phyloP scores from a whole-genome alignment of 805 yeast genomes.

The Wickerhamomyces sydowiorum region DNA sequence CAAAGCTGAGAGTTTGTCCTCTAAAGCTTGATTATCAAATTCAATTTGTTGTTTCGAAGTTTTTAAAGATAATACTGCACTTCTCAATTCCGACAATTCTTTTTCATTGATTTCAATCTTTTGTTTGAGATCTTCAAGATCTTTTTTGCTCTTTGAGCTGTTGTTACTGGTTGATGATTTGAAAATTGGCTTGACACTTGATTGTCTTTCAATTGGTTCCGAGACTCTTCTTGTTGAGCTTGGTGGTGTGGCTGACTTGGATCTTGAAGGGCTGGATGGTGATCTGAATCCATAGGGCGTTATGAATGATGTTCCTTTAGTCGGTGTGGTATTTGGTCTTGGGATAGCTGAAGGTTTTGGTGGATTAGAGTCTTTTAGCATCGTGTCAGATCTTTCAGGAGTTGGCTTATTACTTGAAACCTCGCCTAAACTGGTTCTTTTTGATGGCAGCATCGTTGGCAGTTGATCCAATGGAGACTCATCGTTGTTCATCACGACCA shows the following conservation, averaged over 20 bases:
- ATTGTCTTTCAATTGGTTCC: too few species aligned
- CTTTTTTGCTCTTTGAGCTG: too few species aligned
- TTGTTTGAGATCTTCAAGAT: constrained; percentile 8
- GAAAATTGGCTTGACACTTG: too few species aligned
- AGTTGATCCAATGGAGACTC: background rate
- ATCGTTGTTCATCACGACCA: background rate
- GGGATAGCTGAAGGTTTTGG: constrained; percentile 15
- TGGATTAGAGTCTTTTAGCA: background rate
- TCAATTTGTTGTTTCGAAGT: constrained; percentile 34
- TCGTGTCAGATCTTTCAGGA: background rate
- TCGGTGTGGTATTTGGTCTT: constrained; percentile 17
- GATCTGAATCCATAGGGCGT: constrained; percentile 8
- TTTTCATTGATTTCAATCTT: constrained; percentile 11
- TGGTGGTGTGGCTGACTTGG: background rate
- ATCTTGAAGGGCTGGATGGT: constrained; percentile 3
- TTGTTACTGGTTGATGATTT: too few species aligned
- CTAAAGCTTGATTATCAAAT: constrained; percentile 27
- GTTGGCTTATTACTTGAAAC: background rate
- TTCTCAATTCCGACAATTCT: constrained; percentile 16
- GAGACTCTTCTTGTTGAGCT: background rate
- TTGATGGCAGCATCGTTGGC: background rate
- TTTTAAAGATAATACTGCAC: constrained; percentile 24
- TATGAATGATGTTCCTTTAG: constrained; percentile 11
- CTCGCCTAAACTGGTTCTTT: background rate
- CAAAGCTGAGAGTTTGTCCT: constrained; percentile 15